Evolutionary conservation across 2,329 filamentous ascomycete genomes (phyloP), one percentile per base, ranked within the genome.

Genomic region (Aspergillus pseudoterreus): DNA sequence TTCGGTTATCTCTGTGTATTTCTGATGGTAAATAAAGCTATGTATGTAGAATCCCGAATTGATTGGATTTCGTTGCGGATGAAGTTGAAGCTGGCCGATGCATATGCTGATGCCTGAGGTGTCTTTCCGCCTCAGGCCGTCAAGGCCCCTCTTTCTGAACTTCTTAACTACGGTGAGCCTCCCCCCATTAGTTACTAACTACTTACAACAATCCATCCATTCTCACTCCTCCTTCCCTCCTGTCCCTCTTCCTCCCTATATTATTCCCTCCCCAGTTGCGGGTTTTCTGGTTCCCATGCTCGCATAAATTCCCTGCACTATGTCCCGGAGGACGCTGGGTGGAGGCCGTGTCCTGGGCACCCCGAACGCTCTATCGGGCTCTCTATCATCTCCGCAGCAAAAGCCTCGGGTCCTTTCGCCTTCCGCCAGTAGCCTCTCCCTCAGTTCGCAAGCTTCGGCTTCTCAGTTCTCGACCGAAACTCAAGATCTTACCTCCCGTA

Each of bases 311-410:
- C 39, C 43, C 53, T 32, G 53, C 55, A 63, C 44, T 71, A 95
- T 95, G 90, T 87, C 90, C 64, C 82, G 82, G 72, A 85, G 89
- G 78, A 92, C 88, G 78, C 82, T 96, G 71, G 92, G 92, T 73
- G 92, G 92, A 74, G 92, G 92, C 71, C 85, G 92, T 76, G 86
- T 96, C 67, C 78, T 96, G 64, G 92, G 92, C 65, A 95, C 82
- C 75, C 90, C 90, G 64, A 90, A 87, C 72, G 85, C 87, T 64
- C 83, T 96, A 64, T 76, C 81, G 57, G 68, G 73, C 53, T 71
- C 75, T 58, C 70, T 74, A 50, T 65, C 70, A 48, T 64, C 70
- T 58, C 69, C 73, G 61, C 69, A 71, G 50, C 64, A 66, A 55
- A 70, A 71, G 50, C 68, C 69, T 53, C 68, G 67, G 55, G 63